Base-by-base conservation (phyloP, 2,329 filamentous ascomycete species). In the Drechslera avenae region DNA sequence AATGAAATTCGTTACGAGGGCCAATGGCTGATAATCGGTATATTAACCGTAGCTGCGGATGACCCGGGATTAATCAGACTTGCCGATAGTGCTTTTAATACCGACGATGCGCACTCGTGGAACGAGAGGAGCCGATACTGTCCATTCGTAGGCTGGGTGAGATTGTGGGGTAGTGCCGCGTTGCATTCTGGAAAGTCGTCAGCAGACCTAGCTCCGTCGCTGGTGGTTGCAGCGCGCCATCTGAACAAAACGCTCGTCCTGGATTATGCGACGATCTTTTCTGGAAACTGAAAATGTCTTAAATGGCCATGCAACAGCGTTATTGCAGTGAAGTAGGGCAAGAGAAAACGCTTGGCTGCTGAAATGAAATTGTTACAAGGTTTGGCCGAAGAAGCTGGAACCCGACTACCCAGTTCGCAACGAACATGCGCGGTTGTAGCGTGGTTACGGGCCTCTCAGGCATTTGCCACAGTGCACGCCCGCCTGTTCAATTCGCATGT, bases 51-150 rank as follows among this genome's bases (percentile, higher is more conserved):
- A 55, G 61, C 56, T 33, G 14, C 46, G 32, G 56, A 40, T 62
- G 60, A 61, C 50, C 49, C 43, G 33, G 49, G 45, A 49, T 54
- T 37, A 40, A 40, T 30, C 28, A 42, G 39, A 41, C 57, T 57
- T 62, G 62, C 63, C 56, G 64, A 68, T 66, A 66, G 57, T 62
- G 57, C 33, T 47, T 28, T 54, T 54, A 59, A 60, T 61, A 60
- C 63, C 58, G 53, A 52, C 9, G 48, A 35, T 42, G 40, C 40
- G 37, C 30, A 48, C 39, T 47, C 34, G 52, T 59, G 58, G 62
- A 57, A 52, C 30, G 35, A 60, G 37, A 57, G 60, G 48, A 59
- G 58, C 62, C 62, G 61, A 9, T 10, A 28, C 26, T 2, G 12
- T 28, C 9, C 26, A 28, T 28, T 28, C 26, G 26, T 28, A 28